These are phyloP conservation scores for Calonectria pseudoturangicola DNA, from an alignment of 2,329 filamentous ascomycete genomes.

Conservation along the genomic window DNA sequence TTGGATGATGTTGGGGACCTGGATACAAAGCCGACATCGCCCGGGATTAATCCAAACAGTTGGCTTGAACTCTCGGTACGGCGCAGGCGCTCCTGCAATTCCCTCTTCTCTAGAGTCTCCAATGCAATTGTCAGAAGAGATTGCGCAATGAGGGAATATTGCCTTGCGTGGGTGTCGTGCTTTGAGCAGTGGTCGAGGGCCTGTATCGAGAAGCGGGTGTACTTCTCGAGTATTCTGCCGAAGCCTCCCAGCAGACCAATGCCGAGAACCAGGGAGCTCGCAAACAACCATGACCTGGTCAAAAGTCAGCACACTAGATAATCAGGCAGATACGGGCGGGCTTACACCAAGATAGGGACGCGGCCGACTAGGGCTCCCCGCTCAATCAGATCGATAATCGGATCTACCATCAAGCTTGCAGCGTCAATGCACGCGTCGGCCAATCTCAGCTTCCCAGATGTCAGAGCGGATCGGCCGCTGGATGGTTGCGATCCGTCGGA, in stretches of 20 bases:
- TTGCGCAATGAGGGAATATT: constrained; percentile 73
- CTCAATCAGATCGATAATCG: constrained; percentile 66
- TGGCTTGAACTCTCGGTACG: constrained; percentile 71
- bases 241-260: constrained; percentile 71
- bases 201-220: constrained; percentile 67
- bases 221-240: constrained; percentile 71
- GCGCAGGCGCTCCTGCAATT: constrained; percentile 66
- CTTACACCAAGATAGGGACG: constrained; percentile 71
- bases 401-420: constrained; percentile 72
- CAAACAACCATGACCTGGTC: constrained; percentile 72
- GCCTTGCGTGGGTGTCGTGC: constrained; percentile 69
- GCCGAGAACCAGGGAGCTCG: constrained; percentile 71
- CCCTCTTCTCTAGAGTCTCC: constrained; percentile 68
- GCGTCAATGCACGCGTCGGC: constrained; percentile 75
- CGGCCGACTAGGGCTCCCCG: constrained; percentile 64
- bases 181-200: constrained; percentile 70
- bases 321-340: constrained; percentile 25
- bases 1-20: constrained; percentile 37
- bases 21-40: constrained; percentile 34
- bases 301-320: constrained; percentile 10
- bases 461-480: constrained; percentile 46
- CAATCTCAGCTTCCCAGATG: constrained; percentile 68
- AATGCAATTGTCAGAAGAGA: constrained; percentile 68
- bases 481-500: constrained; percentile 57
- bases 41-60: constrained; percentile 70